phyloP scores from a whole-genome alignment of 345 rosid genomes.

The Ceriops decandra region DNA sequence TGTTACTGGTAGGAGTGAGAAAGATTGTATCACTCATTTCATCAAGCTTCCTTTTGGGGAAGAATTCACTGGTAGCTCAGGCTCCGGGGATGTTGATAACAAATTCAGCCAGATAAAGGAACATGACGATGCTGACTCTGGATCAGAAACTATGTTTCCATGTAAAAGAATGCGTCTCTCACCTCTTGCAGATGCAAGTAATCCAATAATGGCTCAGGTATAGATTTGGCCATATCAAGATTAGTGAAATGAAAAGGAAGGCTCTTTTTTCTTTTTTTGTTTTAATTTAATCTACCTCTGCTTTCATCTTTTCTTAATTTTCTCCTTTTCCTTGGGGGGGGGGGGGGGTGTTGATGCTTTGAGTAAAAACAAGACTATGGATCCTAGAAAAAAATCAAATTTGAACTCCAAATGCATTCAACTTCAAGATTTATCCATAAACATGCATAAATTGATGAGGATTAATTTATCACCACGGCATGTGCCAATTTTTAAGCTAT shows the following conservation, averaged over 20 bases:
- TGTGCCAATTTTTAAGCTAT: background rate
- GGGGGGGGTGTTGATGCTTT: too few species aligned
- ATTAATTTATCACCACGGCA: background rate
- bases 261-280: background rate
- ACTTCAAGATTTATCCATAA: background rate
- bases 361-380: too few species aligned
- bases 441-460: background rate
- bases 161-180: slow-evolving; percentile 59
- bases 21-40: slow-evolving; percentile 75
- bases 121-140: slow-evolving; percentile 32
- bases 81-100: slow-evolving; percentile 39
- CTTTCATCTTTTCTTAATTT: background rate
- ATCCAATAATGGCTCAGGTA: slow-evolving; percentile 99
- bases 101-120: slow-evolving; percentile 32
- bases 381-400: too few species aligned
- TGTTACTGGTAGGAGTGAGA: slow-evolving; percentile 78
- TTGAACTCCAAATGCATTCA: background rate
- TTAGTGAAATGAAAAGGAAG: background rate
- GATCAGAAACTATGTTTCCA: slow-evolving; percentile 31
- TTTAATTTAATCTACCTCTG: too few species aligned
- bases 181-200: slow-evolving; percentile 93
- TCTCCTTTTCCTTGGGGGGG: too few species aligned
- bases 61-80: slow-evolving; percentile 44
- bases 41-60: slow-evolving; percentile 87
- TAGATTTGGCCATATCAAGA: slow-evolving; percentile 8